These are phyloP conservation scores for Apiosordaria backusii DNA, from an alignment of 495 filamentous ascomycete genomes.

Conservation along the genomic window DNA sequence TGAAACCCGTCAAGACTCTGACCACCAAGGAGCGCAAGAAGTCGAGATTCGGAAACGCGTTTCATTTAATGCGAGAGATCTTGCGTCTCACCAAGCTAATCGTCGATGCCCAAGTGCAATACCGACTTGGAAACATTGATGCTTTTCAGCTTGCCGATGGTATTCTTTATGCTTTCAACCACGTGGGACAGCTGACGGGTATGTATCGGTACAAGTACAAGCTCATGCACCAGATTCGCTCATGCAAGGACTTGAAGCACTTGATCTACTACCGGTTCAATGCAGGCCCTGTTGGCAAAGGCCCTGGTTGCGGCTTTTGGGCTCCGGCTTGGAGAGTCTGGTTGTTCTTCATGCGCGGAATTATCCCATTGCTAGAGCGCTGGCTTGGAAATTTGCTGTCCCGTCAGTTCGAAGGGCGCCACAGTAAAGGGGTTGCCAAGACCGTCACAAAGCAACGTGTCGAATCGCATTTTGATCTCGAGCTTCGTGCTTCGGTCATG, in stretches of 20 bases:
- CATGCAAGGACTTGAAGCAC: conserved; percentile 99
- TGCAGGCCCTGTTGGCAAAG: conserved; percentile 94
- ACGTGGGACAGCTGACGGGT: conserved; percentile 96
- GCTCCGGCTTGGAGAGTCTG: conserved; percentile 98
- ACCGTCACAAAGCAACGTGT: conserved; percentile 99
- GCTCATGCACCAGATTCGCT: conserved; percentile 99
- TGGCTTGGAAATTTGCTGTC: conserved; percentile 98
- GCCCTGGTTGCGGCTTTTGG: conserved; percentile 98
- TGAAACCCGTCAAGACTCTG: conserved; percentile 98
- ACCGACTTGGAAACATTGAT: conserved; percentile 96
- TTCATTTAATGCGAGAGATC: conserved; percentile 99
- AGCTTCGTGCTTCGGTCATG: conserved; percentile 97
- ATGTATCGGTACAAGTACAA: conserved; percentile 99
- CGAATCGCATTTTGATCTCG: conserved; percentile 97
- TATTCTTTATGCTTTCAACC: conserved; percentile 98
- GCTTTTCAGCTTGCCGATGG: conserved; percentile 98
- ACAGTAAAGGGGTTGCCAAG: conserved; percentile 99
- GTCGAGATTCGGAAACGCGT: conserved; percentile 98
- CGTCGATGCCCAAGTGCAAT: conserved; percentile 98
- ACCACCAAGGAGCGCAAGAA: conserved; percentile 99
- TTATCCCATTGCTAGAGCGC: conserved; percentile 92
- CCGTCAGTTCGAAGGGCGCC: conserved; percentile 96
- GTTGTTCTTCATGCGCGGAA: conserved; percentile 99
- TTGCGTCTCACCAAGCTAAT: conserved; percentile 97
- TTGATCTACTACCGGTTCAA: conserved; percentile 99